phyloP scores from a whole-genome alignment of 176 grass and related monocot genomes.

The barley (Hordeum vulgare) region DNA sequence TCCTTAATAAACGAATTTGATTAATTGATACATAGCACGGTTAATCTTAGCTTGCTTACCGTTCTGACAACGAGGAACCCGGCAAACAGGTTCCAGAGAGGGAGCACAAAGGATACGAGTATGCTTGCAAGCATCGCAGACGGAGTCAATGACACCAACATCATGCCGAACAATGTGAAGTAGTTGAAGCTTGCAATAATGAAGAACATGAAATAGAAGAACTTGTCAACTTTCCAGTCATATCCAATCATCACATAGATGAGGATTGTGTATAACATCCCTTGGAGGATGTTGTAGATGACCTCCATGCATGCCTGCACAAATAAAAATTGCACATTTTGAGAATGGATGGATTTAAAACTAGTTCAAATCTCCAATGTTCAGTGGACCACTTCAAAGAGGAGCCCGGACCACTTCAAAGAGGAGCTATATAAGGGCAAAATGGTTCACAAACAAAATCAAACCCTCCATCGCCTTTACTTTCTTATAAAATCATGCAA shows the following conservation, averaged over 20 bases:
- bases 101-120: conserved; percentile 44
- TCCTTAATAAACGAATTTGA: background rate
- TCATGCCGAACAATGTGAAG: conserved; percentile 78
- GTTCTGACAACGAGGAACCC: conserved; percentile 68
- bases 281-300: conserved; percentile 58
- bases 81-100: conserved; percentile 76
- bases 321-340: background rate
- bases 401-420: background rate
- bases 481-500: background rate
- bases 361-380: background rate
- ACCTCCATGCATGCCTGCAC: conserved; percentile 55
- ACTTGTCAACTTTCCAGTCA: conserved; percentile 49
- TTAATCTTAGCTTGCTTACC: conserved; percentile 28
- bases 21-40: background rate
- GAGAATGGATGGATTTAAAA: background rate
- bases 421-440: background rate
- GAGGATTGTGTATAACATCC: conserved; percentile 46
- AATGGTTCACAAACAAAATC: background rate
- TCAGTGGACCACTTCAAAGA: background rate
- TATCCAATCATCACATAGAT: conserved; percentile 83
- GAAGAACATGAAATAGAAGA: conserved; percentile 84
- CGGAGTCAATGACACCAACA: conserved; percentile 59
- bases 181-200: conserved; percentile 64
- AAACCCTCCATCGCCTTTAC: background rate
- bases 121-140: conserved; percentile 51